These are phyloP conservation scores for Cordyceps pruinosa DNA, from an alignment of 2,329 filamentous ascomycete species.

Conservation along the genomic window DNA sequence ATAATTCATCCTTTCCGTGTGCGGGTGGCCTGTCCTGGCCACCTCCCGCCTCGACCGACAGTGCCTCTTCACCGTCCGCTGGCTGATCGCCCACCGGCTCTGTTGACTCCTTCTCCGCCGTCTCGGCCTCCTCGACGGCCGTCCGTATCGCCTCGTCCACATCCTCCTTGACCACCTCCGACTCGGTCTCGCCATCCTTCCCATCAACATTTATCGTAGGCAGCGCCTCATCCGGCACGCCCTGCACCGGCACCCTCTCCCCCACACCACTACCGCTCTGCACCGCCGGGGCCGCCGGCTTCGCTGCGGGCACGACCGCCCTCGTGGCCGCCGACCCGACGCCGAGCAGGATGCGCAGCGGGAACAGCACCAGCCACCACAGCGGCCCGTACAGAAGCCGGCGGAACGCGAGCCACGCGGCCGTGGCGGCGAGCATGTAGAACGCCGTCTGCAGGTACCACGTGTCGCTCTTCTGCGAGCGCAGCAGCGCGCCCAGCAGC, in stretches of 20 bases:
- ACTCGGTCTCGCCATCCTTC: constrained; percentile 14
- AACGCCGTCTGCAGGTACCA: constrained; percentile 94
- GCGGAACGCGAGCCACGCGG: constrained; percentile 80
- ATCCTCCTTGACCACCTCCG: constrained; percentile 45
- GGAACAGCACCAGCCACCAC: constrained; percentile 84
- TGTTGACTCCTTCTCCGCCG: neutral
- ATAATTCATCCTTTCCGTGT: constrained; percentile 18
- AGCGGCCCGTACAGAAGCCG: constrained; percentile 80
- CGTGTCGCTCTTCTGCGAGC: constrained; percentile 90
- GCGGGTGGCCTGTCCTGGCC: constrained; percentile 20
- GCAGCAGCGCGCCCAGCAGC: constrained; percentile 70
- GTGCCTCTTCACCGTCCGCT: neutral
- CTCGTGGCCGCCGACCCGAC: constrained; percentile 49
- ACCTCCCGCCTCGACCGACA: neutral
- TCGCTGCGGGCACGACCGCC: constrained; percentile 36
- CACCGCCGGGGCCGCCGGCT: constrained; percentile 19
- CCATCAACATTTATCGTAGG: constrained; percentile 43
- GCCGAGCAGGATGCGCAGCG: constrained; percentile 61
- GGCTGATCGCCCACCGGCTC: neutral
- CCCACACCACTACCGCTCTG: constrained; percentile 22
- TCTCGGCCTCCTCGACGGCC: constrained; percentile 24
- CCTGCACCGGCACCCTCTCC: constrained; percentile 26
- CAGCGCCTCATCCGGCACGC: constrained; percentile 34
- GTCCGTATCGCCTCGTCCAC: constrained; percentile 17
- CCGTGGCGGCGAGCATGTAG: constrained; percentile 70